Percentiles rank a stretch among this genome's conserved stretches.
phyloP scores from a whole-genome alignment of 2,329 filamentous ascomycete species.

The Xylariaceae sp. region DNA sequence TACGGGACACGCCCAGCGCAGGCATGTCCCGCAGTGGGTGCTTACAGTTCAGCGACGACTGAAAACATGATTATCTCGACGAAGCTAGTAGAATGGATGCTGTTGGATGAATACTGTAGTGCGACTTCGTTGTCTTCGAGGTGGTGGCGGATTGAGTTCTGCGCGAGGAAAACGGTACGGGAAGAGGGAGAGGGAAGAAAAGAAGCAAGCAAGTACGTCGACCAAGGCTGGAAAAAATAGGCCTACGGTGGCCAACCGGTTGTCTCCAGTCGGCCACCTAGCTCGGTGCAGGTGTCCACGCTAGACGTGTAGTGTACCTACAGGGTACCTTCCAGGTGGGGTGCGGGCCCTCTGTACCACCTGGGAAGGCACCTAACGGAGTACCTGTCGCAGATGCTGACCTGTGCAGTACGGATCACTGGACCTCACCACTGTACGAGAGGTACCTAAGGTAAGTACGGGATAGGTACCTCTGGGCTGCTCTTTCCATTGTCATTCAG shows the following conservation, averaged over 20 bases:
- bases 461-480: neutral
- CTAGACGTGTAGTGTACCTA: neutral
- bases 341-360: neutral
- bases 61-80: slow-evolving; percentile 66
- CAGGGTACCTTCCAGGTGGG: neutral
- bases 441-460: slow-evolving; percentile 1
- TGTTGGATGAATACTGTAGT: slow-evolving; percentile 37
- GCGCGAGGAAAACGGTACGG: slow-evolving; percentile 33
- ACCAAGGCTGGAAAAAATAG: slow-evolving; percentile 28
- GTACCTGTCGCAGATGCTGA: neutral
- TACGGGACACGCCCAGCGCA: slow-evolving; percentile 58
- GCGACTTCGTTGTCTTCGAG: slow-evolving; percentile 63
- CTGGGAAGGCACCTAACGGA: neutral
- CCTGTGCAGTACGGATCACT: too few relatives aligned
- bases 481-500: neutral
- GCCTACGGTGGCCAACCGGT: slow-evolving; percentile 18
- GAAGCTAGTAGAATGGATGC: slow-evolving; percentile 47
- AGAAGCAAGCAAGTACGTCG: neutral
- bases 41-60: slow-evolving; percentile 90
- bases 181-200: slow-evolving; percentile 26
- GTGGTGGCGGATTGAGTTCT: slow-evolving; percentile 34
- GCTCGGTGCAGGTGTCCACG: slow-evolving; percentile 1
- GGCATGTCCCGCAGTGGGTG: slow-evolving; percentile 69
- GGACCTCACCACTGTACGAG: too few relatives aligned
- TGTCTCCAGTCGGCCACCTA: slow-evolving; percentile 10